phyloP scores from a whole-genome alignment of 1,284 basidiomycete species.

The Cutaneotrichosporon cavernicola region DNA sequence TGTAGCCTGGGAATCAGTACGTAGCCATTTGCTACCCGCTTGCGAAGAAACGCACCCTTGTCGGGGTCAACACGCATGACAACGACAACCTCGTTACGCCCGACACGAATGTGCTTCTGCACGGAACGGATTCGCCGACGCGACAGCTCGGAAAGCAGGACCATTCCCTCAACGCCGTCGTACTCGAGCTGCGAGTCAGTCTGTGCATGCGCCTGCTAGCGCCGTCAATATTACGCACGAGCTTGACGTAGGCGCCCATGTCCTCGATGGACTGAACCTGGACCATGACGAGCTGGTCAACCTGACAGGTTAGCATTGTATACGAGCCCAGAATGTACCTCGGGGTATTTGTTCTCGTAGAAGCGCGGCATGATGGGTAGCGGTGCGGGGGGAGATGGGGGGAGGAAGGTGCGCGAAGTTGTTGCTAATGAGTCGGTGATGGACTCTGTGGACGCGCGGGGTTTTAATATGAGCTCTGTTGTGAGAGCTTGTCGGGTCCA shows the following conservation, averaged over 20 bases:
- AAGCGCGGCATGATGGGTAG: conserved; percentile 49
- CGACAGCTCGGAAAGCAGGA: conserved; percentile 93
- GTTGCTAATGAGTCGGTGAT: neutral
- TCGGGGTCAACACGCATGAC: conserved; percentile 98
- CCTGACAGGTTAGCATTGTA: conserved; percentile 53
- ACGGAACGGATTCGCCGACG: conserved; percentile 95
- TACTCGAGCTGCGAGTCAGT: conserved; percentile 76
- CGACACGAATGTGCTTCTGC: conserved; percentile 96
- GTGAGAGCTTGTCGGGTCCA: neutral
- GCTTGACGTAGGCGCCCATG: conserved; percentile 99
- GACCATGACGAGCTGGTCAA: conserved; percentile 98
- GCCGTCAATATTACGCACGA: conserved; percentile 61
- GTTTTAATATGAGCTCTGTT: neutral
- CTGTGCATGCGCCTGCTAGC: conserved; percentile 1
- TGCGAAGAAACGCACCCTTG: conserved; percentile 65
- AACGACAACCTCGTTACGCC: conserved; percentile 97
- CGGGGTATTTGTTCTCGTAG: conserved; percentile 57
- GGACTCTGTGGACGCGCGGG: neutral
- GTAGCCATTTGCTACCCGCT: conserved; percentile 33
- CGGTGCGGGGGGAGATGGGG: neutral
- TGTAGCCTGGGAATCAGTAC: conserved; percentile 69
- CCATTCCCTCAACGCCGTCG: conserved; percentile 99
- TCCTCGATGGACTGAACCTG: conserved; percentile 98
- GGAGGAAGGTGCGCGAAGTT: conserved; percentile 1
- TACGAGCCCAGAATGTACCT: conserved; percentile 37